Evolutionary conservation across 2,329 filamentous ascomycete species (phyloP).

Genomic region (Paraconiothyrium sp.): DNA sequence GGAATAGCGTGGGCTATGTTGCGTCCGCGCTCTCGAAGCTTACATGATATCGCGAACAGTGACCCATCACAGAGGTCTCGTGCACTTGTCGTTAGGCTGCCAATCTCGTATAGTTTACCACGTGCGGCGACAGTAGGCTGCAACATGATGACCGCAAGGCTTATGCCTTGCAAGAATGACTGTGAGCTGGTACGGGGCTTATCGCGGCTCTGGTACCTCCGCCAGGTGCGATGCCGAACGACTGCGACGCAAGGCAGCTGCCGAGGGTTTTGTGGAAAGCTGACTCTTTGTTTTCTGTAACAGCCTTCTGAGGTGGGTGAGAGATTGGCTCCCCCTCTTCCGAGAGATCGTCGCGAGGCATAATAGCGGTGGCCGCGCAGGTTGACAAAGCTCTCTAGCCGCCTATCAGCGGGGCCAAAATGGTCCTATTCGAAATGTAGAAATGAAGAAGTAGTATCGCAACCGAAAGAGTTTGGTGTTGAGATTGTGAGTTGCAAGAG

Average conservation of each 20-base stretch:
- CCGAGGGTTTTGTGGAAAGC: neutral
- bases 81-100: neutral
- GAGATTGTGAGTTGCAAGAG: constrained; percentile 23
- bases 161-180: neutral
- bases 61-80: neutral
- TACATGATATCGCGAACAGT: neutral
- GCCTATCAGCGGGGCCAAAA: constrained; percentile 17
- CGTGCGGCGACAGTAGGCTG: neutral
- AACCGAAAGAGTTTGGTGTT: constrained; percentile 24
- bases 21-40: neutral
- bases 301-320: neutral
- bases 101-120: neutral
- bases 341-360: constrained; percentile 30
- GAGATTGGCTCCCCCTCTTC: constrained; percentile 21
- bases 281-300: constrained; percentile 2
- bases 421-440: constrained; percentile 12
- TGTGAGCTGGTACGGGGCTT: neutral
- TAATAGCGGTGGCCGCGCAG: constrained; percentile 33
- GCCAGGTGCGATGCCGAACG: neutral
- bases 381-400: constrained; percentile 7
- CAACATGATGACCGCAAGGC: neutral
- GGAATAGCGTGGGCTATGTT: neutral
- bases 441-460: constrained; percentile 24
- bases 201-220: neutral
- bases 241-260: neutral